Evolutionary conservation across 352 stramenopile species (phyloP), one percentile per base, ranked within the genome.

Genomic region (Pythium monospermum): DNA sequence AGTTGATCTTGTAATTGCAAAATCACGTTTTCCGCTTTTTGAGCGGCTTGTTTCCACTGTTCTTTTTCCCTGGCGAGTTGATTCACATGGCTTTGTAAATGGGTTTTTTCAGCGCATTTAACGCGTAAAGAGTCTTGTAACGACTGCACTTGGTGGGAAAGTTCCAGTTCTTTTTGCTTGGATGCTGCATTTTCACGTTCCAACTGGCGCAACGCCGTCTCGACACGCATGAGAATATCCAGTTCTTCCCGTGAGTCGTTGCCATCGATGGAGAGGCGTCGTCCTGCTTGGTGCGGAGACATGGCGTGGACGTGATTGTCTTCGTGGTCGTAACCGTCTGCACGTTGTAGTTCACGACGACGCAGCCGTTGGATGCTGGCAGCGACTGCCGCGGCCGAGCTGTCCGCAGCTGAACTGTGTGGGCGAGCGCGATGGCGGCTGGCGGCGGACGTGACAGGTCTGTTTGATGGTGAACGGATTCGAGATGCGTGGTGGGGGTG

Each of bases 151-250:
- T 90, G 66, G 16, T 86, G 72, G 2, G 61, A 35, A 2, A 90
- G 69, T 21, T 69, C 55, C 0, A 59, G 53, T 33, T 91, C 80
- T 2, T 76, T 73, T 25, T 74, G 53, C 46, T 74, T 71, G 13
- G 65, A 60, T 25, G 65, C 51, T 1, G 68, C 74, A 36, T 91
- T 91, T 30, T 91, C 80, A 0, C 70, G 57, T 33, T 91, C 81
- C 26, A 91, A 64, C 16, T 84, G 70, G 16, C 80, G 78, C n/a
- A 91, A 57, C 19, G 78, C 76, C 13, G 61, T 47, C 46, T 91
- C 81, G 7, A 90, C 78, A 42, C 81, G 78, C 47, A 77, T 59
- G 22, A 92, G 61, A 45, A 92, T 90, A 51, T 75, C 67, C 11
- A 90, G 62, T 49, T 80, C 70, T 69, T 68, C 28, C 28, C 53